These are phyloP conservation scores for Leptoxyphium fumago DNA, from an alignment of 2,329 filamentous ascomycete genomes.

Conservation along the genomic window DNA sequence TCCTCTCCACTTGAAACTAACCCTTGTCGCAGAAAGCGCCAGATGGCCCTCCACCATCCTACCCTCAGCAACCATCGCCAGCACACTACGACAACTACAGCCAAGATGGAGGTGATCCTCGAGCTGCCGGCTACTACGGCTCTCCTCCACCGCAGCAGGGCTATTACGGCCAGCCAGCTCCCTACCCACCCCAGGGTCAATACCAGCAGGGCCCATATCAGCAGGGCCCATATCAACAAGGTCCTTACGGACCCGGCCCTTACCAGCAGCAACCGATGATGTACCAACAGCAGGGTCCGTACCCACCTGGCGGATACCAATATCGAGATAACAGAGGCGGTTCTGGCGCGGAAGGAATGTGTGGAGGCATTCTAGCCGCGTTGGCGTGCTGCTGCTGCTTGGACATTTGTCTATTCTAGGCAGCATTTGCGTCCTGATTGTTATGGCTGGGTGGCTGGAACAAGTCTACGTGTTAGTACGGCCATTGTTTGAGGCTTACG, in stretches of 20 bases:
- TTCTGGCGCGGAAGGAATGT: conserved; percentile 23
- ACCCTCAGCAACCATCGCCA: conserved; percentile 11
- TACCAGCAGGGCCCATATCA: conserved; percentile 4
- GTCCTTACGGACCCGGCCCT: conserved; percentile 15
- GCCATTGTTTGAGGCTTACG: no score
- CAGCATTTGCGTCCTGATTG: no score
- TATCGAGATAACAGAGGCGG: conserved; percentile 21
- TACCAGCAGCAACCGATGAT: conserved; percentile 26
- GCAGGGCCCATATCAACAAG: conserved; percentile 2
- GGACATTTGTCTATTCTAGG: conserved; percentile 19
- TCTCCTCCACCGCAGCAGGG: conserved; percentile 6
- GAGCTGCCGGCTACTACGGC: conserved; percentile 8
- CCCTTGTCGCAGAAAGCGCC: conserved; percentile 1
- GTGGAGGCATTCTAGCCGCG: conserved; percentile 30
- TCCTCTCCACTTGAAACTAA: neutral
- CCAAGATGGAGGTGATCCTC: conserved; percentile 4
- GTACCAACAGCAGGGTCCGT: conserved; percentile 13
- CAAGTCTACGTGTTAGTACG: no score
- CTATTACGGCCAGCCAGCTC: conserved; percentile 7
- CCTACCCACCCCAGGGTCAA: neutral
- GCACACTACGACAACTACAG: conserved; percentile 10
- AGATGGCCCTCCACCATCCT: conserved; percentile 11
- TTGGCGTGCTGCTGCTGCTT: conserved; percentile 36
- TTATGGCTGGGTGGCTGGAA: no score
- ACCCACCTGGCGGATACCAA: conserved; percentile 25